A percentile compares a stretch with the other conserved stretches of the same genome.
phyloP scores from a whole-genome alignment of 208 protist species.

The Wallacemonas sp. region DNA sequence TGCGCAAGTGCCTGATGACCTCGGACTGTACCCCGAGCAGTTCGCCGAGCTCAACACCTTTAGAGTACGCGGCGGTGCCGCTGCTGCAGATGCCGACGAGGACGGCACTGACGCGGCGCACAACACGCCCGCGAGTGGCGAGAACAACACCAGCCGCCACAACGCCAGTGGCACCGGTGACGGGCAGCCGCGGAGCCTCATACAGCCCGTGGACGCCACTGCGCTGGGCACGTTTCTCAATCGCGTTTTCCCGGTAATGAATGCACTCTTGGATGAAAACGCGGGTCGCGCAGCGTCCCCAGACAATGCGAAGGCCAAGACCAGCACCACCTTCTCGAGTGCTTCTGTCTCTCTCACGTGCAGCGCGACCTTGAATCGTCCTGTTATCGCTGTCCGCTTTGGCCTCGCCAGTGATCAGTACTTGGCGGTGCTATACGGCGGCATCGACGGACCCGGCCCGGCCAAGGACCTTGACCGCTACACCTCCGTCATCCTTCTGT shows the following conservation, averaged over 20 bases:
- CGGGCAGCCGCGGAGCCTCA: background rate
- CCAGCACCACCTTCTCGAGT: conserved; percentile 52
- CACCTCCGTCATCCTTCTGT: conserved; percentile 68
- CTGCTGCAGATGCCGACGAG: conserved; percentile 4
- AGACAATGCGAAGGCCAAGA: conserved; percentile 24
- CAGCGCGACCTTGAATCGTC: conserved; percentile 37
- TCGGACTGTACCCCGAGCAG: conserved; percentile 78
- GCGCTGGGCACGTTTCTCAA: conserved; percentile 59
- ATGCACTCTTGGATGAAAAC: conserved; percentile 69
- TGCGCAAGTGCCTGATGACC: conserved; percentile 60
- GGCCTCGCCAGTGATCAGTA: conserved; percentile 40
- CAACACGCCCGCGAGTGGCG: background rate
- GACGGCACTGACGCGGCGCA: background rate
- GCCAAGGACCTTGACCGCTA: conserved; percentile 44
- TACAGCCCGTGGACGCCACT: conserved; percentile 43
- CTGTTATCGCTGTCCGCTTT: conserved; percentile 51
- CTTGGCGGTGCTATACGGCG: conserved; percentile 48
- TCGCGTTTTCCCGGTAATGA: conserved; percentile 66
- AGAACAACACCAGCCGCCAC: background rate
- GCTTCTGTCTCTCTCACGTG: conserved; percentile 50
- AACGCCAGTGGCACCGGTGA: background rate
- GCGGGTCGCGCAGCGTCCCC: background rate
- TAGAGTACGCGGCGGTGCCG: conserved; percentile 3
- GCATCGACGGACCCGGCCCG: conserved; percentile 13
- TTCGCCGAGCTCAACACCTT: conserved; percentile 37